These are phyloP conservation scores for Diplotaxis tenuifolia DNA, from an alignment of 345 rosid species.

Conservation along the genomic window DNA sequence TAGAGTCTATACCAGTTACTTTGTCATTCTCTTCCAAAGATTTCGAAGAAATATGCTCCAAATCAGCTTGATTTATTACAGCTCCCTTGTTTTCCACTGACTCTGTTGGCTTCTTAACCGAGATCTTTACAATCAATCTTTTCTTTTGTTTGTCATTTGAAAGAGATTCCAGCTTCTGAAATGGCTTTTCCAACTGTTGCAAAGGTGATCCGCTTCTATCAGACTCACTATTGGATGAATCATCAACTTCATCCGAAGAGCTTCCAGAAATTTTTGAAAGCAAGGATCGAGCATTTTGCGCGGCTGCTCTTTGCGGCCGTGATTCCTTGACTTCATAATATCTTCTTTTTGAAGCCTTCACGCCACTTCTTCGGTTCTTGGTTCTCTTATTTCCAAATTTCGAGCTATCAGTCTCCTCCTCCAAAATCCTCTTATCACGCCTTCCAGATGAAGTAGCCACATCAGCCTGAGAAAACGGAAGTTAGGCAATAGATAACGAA, in stretches of 20 bases:
- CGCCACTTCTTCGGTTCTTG: slow-evolving; percentile 52
- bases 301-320: slow-evolving; percentile 95
- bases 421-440: slow-evolving; percentile 75
- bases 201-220: slow-evolving; percentile 41
- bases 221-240: slow-evolving; percentile 61
- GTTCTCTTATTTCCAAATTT: slow-evolving; percentile 43
- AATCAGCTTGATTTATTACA: slow-evolving; percentile 35
- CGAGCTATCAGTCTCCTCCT: slow-evolving; percentile 62
- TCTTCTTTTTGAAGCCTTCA: slow-evolving; percentile 56
- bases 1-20: slow-evolving; percentile 37
- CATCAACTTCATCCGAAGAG: slow-evolving; percentile 65
- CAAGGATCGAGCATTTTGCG: slow-evolving; percentile 82
- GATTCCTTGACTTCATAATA: slow-evolving; percentile 56
- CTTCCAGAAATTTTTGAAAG: slow-evolving; percentile 81
- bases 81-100: slow-evolving; percentile 40
- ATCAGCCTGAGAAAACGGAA: slow-evolving; percentile 57
- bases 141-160: slow-evolving; percentile 54
- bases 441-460: slow-evolving; percentile 60
- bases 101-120: slow-evolving; percentile 53
- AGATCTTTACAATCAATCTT: slow-evolving; percentile 72
- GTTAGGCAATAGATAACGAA: slow-evolving; percentile 27
- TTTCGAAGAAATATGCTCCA: slow-evolving; percentile 42
- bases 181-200: slow-evolving; percentile 43
- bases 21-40: slow-evolving; percentile 37
- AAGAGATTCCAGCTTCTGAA: slow-evolving; percentile 47